Evolutionary conservation across 73 alveolate genomes (phyloP).

Genomic region (Urostyla sp.): DNA sequence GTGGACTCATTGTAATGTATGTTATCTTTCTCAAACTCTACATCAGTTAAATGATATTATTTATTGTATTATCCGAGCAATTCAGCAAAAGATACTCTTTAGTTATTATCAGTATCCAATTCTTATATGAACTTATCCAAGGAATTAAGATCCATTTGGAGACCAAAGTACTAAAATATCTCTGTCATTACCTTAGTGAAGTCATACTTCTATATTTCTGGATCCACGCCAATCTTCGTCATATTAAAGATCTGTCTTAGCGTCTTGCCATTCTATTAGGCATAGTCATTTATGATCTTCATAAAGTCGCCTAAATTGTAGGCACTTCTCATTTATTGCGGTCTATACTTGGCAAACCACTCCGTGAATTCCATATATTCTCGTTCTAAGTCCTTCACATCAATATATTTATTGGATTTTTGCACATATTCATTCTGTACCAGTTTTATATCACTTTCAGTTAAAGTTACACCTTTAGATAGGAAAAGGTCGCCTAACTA

Average conservation of each 20-base stretch:
- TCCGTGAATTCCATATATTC: constrained; percentile 31
- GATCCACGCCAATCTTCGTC: constrained; percentile 17
- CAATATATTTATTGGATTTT: constrained; percentile 5
- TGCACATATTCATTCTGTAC: constrained; percentile 21
- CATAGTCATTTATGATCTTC: constrained; percentile 1
- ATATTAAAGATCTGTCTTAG: constrained; percentile 27
- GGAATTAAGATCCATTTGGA: background rate
- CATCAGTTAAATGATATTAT: constrained; percentile 2
- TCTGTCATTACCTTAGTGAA: constrained; percentile 23
- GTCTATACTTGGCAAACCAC: background rate
- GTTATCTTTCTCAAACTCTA: background rate
- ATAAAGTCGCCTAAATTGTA: background rate
- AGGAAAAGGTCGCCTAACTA: no score
- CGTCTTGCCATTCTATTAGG: constrained; percentile 20
- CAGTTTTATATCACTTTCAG: background rate
- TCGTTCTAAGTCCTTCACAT: constrained; percentile 6
- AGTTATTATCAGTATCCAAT: background rate
- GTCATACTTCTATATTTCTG: constrained; percentile 12
- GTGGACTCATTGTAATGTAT: background rate
- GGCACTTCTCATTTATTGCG: background rate
- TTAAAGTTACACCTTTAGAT: no score
- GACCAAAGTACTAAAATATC: background rate
- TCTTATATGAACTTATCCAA: constrained; percentile 18
- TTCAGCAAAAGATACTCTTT: constrained; percentile 34
- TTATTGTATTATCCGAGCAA: background rate